Percentiles rank a stretch among this genome's conserved stretches.
Conservation (phyloP, 2,329 filamentous ascomycete species). For the Aspergillus oerlinghausenensis region DNA sequence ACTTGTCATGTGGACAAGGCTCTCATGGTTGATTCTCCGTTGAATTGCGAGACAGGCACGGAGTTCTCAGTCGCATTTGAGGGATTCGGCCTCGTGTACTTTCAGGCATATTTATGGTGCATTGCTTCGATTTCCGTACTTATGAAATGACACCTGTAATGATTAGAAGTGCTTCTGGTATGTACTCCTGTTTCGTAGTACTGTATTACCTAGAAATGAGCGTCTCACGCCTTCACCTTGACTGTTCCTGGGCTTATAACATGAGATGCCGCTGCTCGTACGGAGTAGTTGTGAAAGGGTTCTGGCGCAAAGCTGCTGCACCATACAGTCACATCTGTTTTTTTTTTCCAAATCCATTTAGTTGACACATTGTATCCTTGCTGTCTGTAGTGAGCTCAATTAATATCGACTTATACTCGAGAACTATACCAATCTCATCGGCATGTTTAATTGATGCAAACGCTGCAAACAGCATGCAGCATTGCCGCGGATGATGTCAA, state of each 20-base stretch:
- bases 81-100: conserved; percentile 12
- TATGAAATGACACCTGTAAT: conserved; percentile 10
- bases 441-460: conserved; percentile 25
- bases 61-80: conserved; percentile 19
- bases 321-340: not conserved
- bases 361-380: not conserved
- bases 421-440: not conserved
- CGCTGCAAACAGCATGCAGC: conserved; percentile 29
- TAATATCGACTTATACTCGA: not conserved
- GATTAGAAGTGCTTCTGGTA: not conserved
- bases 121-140: conserved; percentile 15
- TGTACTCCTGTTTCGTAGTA: not conserved
- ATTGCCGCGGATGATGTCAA: conserved; percentile 37
- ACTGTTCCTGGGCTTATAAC: not conserved
- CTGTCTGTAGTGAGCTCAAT: not conserved
- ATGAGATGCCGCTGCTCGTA: not conserved
- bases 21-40: conserved; percentile 11
- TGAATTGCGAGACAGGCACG: conserved; percentile 14
- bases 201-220: not conserved
- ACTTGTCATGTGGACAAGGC: not conserved
- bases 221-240: not conserved
- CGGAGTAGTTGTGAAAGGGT: not conserved
- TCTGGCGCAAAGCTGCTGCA: not conserved
- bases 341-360: not conserved
- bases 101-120: conserved; percentile 17